Conservation (phyloP, 306 rosid species). For the Fragaria nilgerrensis region DNA sequence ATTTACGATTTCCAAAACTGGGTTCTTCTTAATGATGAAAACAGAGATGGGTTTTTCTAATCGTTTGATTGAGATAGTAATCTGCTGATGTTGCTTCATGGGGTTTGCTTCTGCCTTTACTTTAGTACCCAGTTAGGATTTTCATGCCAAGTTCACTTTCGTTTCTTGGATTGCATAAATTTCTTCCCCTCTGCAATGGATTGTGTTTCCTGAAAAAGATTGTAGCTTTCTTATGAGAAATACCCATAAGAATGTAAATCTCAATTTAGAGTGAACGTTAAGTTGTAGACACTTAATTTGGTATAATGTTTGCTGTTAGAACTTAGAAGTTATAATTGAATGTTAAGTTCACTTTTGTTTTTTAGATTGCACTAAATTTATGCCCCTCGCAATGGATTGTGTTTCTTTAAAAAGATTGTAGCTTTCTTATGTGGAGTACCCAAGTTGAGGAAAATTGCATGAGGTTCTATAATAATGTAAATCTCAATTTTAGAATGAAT, state of each 20-base stretch:
- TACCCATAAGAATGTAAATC: background rate
- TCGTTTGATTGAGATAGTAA: background rate
- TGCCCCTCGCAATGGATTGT: background rate
- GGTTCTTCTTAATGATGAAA: constrained; percentile 26
- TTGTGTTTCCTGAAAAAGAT: background rate
- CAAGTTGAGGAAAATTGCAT: background rate
- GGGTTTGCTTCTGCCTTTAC: constrained; percentile 16
- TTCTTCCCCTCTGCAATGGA: background rate
- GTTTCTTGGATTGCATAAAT: constrained; percentile 2
- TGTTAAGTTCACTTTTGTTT: background rate
- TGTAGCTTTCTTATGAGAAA: background rate
- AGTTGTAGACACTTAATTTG: background rate
- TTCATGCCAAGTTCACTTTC: background rate
- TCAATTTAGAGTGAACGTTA: background rate
- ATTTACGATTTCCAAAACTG: constrained; percentile 16
- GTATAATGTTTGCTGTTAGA: background rate
- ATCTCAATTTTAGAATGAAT: background rate
- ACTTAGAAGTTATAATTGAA: too few relatives aligned
- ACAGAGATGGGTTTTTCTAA: constrained; percentile 1
- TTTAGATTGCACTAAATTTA: constrained; percentile 6
- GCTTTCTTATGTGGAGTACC: background rate
- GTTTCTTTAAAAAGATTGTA: background rate
- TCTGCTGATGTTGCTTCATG: constrained; percentile 1
- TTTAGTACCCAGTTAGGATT: background rate
- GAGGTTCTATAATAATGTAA: background rate